Evolutionary conservation across 331 rosid genomes (phyloP).

Genomic region (Phaseolus coccineus): DNA sequence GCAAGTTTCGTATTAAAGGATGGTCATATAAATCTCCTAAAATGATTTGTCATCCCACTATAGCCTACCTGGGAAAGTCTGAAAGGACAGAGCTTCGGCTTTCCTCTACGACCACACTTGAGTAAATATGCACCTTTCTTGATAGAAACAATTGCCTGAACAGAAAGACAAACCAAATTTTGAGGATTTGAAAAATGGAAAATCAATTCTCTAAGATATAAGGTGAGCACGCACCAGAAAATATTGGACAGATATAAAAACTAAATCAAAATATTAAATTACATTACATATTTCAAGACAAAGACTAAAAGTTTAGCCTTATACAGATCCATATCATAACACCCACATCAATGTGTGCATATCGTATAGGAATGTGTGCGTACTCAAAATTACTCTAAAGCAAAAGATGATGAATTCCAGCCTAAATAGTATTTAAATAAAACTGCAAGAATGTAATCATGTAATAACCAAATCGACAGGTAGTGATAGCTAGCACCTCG

Average conservation of each 20-base stretch:
- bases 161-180: constrained; percentile 39
- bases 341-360: not conserved
- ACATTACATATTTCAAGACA: constrained; percentile 25
- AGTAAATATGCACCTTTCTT: constrained; percentile 88
- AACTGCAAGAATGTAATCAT: constrained; percentile 1
- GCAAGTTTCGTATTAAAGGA: constrained; percentile 10
- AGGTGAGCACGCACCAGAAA: constrained; percentile 31
- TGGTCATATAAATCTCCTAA: not conserved
- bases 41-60: not conserved
- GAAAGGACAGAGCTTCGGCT: constrained; percentile 83
- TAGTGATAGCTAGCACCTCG: not conserved
- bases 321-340: not conserved
- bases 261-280: constrained; percentile 15
- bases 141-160: constrained; percentile 83
- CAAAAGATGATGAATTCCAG: not conserved
- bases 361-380: constrained; percentile 10
- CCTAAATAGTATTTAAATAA: constrained; percentile 1
- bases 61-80: constrained; percentile 76
- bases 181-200: constrained; percentile 30
- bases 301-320: constrained; percentile 22
- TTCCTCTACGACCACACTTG: constrained; percentile 80
- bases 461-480: constrained; percentile 5
- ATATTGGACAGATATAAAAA: constrained; percentile 25
- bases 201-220: constrained; percentile 5
- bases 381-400: not conserved